Base-by-base conservation (phyloP, 2,329 filamentous ascomycete species). In the Fusarium protoensiforme region DNA sequence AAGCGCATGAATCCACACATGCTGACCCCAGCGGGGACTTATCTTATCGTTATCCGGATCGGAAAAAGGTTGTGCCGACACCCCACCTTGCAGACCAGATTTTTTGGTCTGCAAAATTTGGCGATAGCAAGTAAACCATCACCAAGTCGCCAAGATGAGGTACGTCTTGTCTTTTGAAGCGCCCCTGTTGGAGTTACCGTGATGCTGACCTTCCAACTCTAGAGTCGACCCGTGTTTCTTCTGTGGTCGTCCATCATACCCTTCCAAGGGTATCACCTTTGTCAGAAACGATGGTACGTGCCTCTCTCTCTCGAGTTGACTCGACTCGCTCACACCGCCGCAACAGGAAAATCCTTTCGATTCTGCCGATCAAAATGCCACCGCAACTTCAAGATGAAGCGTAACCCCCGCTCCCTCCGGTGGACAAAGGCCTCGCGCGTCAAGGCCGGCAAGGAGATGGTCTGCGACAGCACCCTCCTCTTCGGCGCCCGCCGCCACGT, bases 381-480 rank as follows among this genome's bases (percentile, higher is more conserved):
- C 46, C 46, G 46, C 27, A 51, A 51, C 46, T 97, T 97, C 90
- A 96, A 97, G 86, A 97, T 97, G 94, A 98, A 98, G 93, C 92
- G 96, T 76, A 98, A 98, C 86, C 95, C 96, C 38, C 92, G 96
- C 82, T 98, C 98, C 85, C 90, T 98, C 78, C 96, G 95, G 85
- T 98, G 96, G 96, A 98, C 96, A 72, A 98, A 98, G 88, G 92
- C 94, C 61, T 96, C 95, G 89, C 93, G 95, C 80, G 92, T 92
- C 81, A 82, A 82, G 20, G 92, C 93, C 66, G 94, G 94, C 86
- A 97, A 95, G 86, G 89, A 91, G 81, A 91, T 97, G 94, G 93
- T 94, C 65, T 95, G 98, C 84, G 96, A 99, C 88, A 93, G 91
- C 79, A 98, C 96, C 35, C 92, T 99, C 69, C 93, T 94, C 80